phyloP scores from a whole-genome alignment of 1,139 yeast species.

The Lodderomyces metapsilosis region DNA sequence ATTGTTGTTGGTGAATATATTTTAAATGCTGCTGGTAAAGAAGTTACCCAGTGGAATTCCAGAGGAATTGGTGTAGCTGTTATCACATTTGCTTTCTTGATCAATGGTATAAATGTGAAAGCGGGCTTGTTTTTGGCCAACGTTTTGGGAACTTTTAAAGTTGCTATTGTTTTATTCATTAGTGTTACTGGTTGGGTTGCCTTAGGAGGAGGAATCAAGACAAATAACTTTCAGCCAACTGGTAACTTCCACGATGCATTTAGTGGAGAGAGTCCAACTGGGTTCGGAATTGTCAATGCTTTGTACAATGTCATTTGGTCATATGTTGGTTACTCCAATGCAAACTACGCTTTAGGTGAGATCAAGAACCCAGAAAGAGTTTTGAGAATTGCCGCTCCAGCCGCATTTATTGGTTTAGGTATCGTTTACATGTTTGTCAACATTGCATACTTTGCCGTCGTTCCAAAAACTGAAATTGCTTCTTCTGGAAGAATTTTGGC shows the following conservation, averaged over 20 bases:
- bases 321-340: constrained; percentile 71
- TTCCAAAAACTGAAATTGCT: constrained; percentile 45
- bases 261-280: constrained; percentile 58
- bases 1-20: constrained; percentile 50
- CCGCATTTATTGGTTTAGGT: constrained; percentile 58
- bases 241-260: constrained; percentile 65
- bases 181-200: constrained; percentile 82
- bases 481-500: constrained; percentile 46
- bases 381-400: constrained; percentile 45
- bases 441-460: constrained; percentile 58
- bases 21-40: constrained; percentile 68
- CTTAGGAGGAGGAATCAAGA: constrained; percentile 64
- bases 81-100: constrained; percentile 65
- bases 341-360: constrained; percentile 80
- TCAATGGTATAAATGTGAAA: constrained; percentile 62
- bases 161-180: constrained; percentile 65
- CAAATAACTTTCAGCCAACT: constrained; percentile 47
- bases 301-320: constrained; percentile 82
- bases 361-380: constrained; percentile 53
- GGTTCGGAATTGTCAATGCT: constrained; percentile 75
- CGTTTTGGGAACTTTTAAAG: constrained; percentile 67
- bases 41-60: constrained; percentile 71
- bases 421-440: constrained; percentile 66
- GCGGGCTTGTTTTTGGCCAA: constrained; percentile 70
- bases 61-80: constrained; percentile 75